These are phyloP conservation scores for Saccharomycodes ludwigii DNA, from an alignment of 805 yeast species.

Conservation along the genomic window DNA sequence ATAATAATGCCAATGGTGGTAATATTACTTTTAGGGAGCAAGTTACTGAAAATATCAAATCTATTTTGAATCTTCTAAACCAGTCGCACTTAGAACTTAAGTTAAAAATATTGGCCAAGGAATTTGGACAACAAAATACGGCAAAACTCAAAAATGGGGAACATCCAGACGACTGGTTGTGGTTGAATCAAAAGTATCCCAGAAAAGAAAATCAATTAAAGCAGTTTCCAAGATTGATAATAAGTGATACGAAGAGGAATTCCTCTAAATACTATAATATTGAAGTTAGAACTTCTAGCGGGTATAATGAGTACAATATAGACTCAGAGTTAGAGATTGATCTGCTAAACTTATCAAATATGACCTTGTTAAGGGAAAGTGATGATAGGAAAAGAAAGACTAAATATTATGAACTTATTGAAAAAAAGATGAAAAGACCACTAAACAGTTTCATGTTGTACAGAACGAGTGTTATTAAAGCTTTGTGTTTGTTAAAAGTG, in stretches of 20 bases:
- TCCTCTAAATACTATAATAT: not conserved
- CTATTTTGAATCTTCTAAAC: slow-evolving; percentile 3
- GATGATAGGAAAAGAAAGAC: slow-evolving; percentile 8
- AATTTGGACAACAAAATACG: slow-evolving; percentile 1
- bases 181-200: slow-evolving; percentile 5
- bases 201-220: slow-evolving; percentile 3
- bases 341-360: slow-evolving; percentile 4
- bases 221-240: slow-evolving; percentile 7
- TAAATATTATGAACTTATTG: slow-evolving; percentile 8
- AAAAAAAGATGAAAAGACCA: slow-evolving; percentile 8
- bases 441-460: slow-evolving; percentile 8
- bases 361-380: slow-evolving; percentile 7
- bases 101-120: slow-evolving; percentile 5
- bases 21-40: not conserved
- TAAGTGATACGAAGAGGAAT: slow-evolving; percentile 1
- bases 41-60: too few species aligned
- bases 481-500: slow-evolving; percentile 6
- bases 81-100: slow-evolving; percentile 4
- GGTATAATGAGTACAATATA: slow-evolving; percentile 5
- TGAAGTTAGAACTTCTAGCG: slow-evolving; percentile 7
- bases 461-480: slow-evolving; percentile 7
- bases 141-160: slow-evolving; percentile 2
- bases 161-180: slow-evolving; percentile 1
- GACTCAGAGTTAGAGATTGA: slow-evolving; percentile 3
- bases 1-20: too few species aligned